Conservation (phyloP, 441 rosid species). For the Gossypium laxum region DNA sequence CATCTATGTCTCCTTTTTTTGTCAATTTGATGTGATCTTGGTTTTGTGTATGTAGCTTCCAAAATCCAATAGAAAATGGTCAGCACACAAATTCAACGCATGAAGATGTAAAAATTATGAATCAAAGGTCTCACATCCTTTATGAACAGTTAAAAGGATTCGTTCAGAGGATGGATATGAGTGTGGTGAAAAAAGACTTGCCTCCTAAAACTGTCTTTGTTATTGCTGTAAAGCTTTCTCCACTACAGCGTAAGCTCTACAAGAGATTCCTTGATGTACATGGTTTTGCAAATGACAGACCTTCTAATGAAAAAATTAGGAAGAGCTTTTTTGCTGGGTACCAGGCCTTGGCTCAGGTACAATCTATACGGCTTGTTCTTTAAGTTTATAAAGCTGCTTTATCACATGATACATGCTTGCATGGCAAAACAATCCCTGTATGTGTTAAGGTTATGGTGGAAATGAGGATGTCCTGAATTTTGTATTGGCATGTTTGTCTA, state of each 20-base stretch:
- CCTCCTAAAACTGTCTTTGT: slow-evolving; percentile 98
- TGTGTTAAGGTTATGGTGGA: background rate
- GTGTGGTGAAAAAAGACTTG: slow-evolving; percentile 87
- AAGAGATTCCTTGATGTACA: slow-evolving; percentile 85
- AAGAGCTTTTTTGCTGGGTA: slow-evolving; percentile 96
- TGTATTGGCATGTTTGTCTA: background rate
- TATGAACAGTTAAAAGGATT: slow-evolving; percentile 95
- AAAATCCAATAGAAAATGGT: slow-evolving; percentile 95
- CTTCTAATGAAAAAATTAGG: slow-evolving; percentile 55
- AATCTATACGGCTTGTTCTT: slow-evolving; percentile 11
- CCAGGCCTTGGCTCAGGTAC: slow-evolving; percentile 98
- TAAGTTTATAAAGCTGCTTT: slow-evolving; percentile 14
- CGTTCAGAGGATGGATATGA: slow-evolving; percentile 99
- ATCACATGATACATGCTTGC: background rate
- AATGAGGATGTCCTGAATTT: background rate
- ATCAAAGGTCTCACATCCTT: slow-evolving; percentile 95
- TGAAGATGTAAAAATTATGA: slow-evolving; percentile 95
- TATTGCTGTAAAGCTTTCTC: slow-evolving; percentile 85
- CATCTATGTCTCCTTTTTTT: slow-evolving; percentile 13
- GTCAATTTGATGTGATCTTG: slow-evolving; percentile 4
- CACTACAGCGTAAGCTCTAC: slow-evolving; percentile 81
- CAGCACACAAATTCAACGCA: slow-evolving; percentile 95
- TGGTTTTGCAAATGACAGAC: slow-evolving; percentile 60
- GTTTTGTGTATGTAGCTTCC: slow-evolving; percentile 55
- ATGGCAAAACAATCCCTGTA: background rate